phyloP scores from a whole-genome alignment of 2,329 filamentous ascomycete species.

The Aspergillus pseudonomiae region DNA sequence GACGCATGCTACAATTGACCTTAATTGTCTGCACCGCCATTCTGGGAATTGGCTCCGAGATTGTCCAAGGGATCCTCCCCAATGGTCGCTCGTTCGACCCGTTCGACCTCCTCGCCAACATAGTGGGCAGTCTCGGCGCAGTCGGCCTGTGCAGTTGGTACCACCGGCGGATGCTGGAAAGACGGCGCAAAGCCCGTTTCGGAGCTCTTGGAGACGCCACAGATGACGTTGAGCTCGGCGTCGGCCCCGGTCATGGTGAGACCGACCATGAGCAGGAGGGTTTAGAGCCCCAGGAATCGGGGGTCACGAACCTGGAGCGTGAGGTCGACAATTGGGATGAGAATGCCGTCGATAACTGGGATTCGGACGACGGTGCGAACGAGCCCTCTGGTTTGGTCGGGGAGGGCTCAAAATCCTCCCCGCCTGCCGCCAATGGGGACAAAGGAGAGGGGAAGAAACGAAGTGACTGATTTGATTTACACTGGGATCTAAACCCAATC shows the following conservation, averaged over 20 bases:
- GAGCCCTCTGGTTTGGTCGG: conserved; percentile 21
- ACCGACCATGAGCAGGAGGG: conserved; percentile 35
- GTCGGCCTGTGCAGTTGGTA: conserved; percentile 84
- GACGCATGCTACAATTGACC: conserved; percentile 82
- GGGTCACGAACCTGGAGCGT: conserved; percentile 70
- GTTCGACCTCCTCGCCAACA: conserved; percentile 85
- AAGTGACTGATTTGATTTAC: conserved; percentile 30
- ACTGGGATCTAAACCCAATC: neutral
- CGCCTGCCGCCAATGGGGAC: conserved; percentile 24
- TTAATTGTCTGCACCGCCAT: conserved; percentile 74
- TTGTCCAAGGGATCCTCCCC: conserved; percentile 66
- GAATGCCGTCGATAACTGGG: conserved; percentile 70
- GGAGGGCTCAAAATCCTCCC: conserved; percentile 25
- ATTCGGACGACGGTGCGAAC: conserved; percentile 57
- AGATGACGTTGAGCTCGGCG: conserved; percentile 74
- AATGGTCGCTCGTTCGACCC: conserved; percentile 74
- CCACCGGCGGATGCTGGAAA: conserved; percentile 91
- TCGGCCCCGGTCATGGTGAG: conserved; percentile 46
- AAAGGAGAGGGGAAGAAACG: conserved; percentile 32
- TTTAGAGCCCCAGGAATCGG: conserved; percentile 63
- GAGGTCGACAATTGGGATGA: conserved; percentile 95
- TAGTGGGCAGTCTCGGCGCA: conserved; percentile 73
- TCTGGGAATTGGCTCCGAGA: conserved; percentile 58
- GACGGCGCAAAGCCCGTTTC: conserved; percentile 72
- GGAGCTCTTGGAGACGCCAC: conserved; percentile 66